Base-by-base conservation (phyloP, 2,329 filamentous ascomycete species). In the Aureobasidium sp. region DNA sequence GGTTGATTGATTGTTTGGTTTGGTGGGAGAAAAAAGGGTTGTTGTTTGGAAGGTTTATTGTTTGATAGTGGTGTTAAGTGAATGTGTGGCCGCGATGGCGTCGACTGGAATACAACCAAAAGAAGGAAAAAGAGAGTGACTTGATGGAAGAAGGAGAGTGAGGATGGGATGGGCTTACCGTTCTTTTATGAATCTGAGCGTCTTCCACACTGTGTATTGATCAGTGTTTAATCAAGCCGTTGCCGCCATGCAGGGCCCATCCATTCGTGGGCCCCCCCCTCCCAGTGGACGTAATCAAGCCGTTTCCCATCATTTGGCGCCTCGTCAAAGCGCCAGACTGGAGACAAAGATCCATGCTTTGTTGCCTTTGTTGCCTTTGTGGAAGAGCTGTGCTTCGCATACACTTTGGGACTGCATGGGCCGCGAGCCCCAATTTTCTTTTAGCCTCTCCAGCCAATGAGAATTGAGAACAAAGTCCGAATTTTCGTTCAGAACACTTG, bases 241-340 rank as follows among this genome's bases (percentile, higher is more conserved):
- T 60, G 5, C 34, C 57, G 39, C 57, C 34, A 51, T 60, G 57
- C 57, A 60, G 57, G 45, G 57, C 57, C 37, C 44, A 34, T 60
- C 45, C 22, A 51, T 49, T 51, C 44, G 45, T 51, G 36, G 45
- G 45, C 34, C 57, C 55, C 57, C 57, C 57, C 57, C 44, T 60
- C 45, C 44, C 25, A 41, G 57, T 41, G 57, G 44, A 60, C 57
- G 45, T 60, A 60, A 60, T 60, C 57, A 60, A 60, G 57, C 57
- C 57, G 57, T 60, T 60, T 51, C 57, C 57, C 57, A 60, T 60
- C 57, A 60, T 51, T 42, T 51, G 41, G 45, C 57, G 57, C 57
- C 55, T 48, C 55, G 55, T 59, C 55, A 36, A 59, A 48, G 55
- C 55, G 44, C 44, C 44, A 44, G 39, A 44, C 29, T 57, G 53